Evolutionary conservation across 108 stramenopile species (phyloP), one percentile per base, ranked within the genome.

Genomic region (Stephanodiscus minutulus): DNA sequence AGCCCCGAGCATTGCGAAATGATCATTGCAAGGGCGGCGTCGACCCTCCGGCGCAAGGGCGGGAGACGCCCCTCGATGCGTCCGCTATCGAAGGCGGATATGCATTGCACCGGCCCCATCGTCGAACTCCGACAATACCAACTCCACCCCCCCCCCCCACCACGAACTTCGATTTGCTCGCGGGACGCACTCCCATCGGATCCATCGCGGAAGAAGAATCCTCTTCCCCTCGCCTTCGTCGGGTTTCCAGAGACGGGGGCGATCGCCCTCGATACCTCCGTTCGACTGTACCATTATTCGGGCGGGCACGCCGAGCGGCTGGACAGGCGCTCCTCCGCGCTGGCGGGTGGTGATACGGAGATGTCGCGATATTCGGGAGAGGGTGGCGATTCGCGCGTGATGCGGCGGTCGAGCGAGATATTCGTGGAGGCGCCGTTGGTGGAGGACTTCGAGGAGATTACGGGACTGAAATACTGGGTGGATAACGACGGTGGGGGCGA

Each of bases 181-280:
- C 29, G 85, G 35, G 43, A 64, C 12, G 83, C 82, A 8, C 50
- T 68, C 7, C 43, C 55, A 58, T 61, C 84, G 5, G 36, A 76
- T 7, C 37, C 37, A 22, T 46, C 74, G 28, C 67, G 79, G 15
- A 79, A 72, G 63, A 50, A 76, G 17, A 6, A 6, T 35, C 35
- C 6, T 11, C 58, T 76, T 7, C 87, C 86, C 5, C 57, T 91
- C 0, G 68, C 85, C 12, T 68, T 86, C 21, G 84, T 86, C 47
- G 74, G 73, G 31, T 61, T 81, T 10, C 86, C 86, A 1, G 90
- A 91, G 66, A 86, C 83, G 2, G 88, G 88, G 3, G 84, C 85
- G 4, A 65, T 69, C 7, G 46, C 77, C 43, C 74, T 86, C 11
- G 67, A 88, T 46, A 73, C 80, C 13, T 86, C 85, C 12, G 78